These are phyloP conservation scores for Lecanicillium sp. DNA, from an alignment of 2,329 filamentous ascomycete species.

Conservation along the genomic window DNA sequence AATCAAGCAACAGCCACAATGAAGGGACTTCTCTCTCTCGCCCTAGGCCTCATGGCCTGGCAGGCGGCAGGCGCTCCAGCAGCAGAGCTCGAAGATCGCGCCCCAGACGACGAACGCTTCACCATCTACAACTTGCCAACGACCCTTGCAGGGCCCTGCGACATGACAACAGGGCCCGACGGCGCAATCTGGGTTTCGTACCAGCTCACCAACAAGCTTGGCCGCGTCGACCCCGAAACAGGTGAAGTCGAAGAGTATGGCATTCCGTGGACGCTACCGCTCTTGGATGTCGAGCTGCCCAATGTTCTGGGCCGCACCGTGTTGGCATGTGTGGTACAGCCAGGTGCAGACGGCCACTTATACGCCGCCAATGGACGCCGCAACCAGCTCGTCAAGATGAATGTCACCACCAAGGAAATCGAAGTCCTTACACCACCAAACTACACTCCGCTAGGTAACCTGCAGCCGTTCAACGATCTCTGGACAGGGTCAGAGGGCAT, in stretches of 20 bases:
- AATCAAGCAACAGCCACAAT: too few relatives aligned
- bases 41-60: too few relatives aligned
- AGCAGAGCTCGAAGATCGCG: too few relatives aligned
- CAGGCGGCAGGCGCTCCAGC: too few relatives aligned
- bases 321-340: background rate
- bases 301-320: background rate
- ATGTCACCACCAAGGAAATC: background rate
- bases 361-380: background rate
- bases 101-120: background rate
- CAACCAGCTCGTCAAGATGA: conserved; percentile 2
- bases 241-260: background rate
- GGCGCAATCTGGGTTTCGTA: conserved; percentile 1
- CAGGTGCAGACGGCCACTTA: background rate
- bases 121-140: background rate
- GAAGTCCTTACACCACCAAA: background rate
- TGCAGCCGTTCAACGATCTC: conserved; percentile 1
- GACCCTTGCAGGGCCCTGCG: background rate
- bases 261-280: background rate
- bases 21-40: too few relatives aligned
- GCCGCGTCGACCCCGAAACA: background rate
- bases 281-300: background rate
- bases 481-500: background rate
- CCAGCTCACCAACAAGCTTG: background rate
- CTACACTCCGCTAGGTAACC: background rate
- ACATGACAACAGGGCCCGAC: background rate